Evolutionary conservation across 2,329 filamentous ascomycete species (phyloP), one percentile per base, ranked within the genome.

Genomic region (Raffaelea arxii): DNA sequence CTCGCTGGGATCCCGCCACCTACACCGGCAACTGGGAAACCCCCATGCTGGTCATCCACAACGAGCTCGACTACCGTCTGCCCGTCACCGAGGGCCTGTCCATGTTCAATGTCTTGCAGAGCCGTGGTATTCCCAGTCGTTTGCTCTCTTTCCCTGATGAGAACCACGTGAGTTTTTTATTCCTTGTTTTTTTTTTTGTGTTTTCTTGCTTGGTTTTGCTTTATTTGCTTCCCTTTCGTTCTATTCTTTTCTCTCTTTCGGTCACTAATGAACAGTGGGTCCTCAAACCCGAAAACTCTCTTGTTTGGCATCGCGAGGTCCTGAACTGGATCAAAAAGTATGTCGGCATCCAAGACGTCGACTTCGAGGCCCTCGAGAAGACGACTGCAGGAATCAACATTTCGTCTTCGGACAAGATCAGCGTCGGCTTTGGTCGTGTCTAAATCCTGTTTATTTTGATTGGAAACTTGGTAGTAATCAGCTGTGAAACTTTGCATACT

Each of bases 271-370:
- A 10, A 37, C 43, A 80, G 77, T 82, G 87, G 87, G 89, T 96
- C 4, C 60, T 95, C 46, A 94, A 95, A 61, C 86, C 84, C 0
- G 91, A 96, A 65, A 97, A 97, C 62, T 85, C 82, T 4, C 68
- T 96, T 18, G 74, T 94, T 19, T 97, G 92, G 92, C 89, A 97
- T 58, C 77, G 77, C 47, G 85, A 88, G 48, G 89, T 97, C 16
- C 60, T 96, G 25, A 78, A 78, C 47, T 96, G 86, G 80, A 81
- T 82, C 52, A 82, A 82, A 56, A 75, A 79, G 58, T 79, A 77
- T 54, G 72, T 72, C 22, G 72, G 73, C 0, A 58, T 78, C 3
- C 54, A 55, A 5, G 43, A 46, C 10, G 39, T n/a, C n/a, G n/a
- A n/a, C n/a, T n/a, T n/a, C n/a, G n/a, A n/a, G n/a, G n/a, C n/a